Conservation (phyloP, 2,329 filamentous ascomycete genomes). For the Annulohypoxylon truncatum region DNA sequence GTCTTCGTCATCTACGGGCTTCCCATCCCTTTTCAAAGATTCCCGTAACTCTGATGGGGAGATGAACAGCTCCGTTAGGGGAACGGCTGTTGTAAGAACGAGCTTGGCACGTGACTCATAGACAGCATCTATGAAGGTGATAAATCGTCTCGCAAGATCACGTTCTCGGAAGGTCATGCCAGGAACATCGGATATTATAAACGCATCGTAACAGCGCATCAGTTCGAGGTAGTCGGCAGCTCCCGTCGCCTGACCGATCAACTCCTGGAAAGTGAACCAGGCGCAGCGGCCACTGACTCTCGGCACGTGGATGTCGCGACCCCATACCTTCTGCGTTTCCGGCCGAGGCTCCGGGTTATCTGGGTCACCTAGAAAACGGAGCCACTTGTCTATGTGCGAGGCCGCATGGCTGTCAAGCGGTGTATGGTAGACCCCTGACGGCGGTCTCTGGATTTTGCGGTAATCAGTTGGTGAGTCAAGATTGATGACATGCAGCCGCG, state of each 20-base stretch:
- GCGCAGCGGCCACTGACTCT: constrained; percentile 88
- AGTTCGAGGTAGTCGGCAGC: constrained; percentile 97
- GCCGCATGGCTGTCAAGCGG: constrained; percentile 82
- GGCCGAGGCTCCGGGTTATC: constrained; percentile 78
- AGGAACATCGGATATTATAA: constrained; percentile 90
- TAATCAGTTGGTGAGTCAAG: constrained; percentile 96
- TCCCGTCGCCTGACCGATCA: constrained; percentile 88
- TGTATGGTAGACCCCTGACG: constrained; percentile 93
- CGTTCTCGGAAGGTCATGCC: constrained; percentile 89
- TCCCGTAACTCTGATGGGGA: constrained; percentile 76
- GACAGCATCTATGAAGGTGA: constrained; percentile 96
- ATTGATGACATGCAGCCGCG: constrained; percentile 87
- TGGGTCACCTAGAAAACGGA: constrained; percentile 89
- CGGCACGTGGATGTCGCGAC: constrained; percentile 87
- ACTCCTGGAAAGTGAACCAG: constrained; percentile 91
- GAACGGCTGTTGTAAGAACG: constrained; percentile 89
- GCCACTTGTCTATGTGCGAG: constrained; percentile 93
- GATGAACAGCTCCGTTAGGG: constrained; percentile 86
- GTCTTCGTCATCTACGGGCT: constrained; percentile 57
- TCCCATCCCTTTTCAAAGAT: constrained; percentile 63
- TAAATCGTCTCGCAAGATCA: constrained; percentile 91
- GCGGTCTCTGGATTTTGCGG: constrained; percentile 92
- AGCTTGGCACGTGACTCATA: constrained; percentile 95
- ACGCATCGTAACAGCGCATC: constrained; percentile 88
- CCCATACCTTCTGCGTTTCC: constrained; percentile 89